Evolutionary conservation across 331 rosid species (phyloP), one percentile per base, ranked within the genome.

Genomic region (Pyracantha coccinea): DNA sequence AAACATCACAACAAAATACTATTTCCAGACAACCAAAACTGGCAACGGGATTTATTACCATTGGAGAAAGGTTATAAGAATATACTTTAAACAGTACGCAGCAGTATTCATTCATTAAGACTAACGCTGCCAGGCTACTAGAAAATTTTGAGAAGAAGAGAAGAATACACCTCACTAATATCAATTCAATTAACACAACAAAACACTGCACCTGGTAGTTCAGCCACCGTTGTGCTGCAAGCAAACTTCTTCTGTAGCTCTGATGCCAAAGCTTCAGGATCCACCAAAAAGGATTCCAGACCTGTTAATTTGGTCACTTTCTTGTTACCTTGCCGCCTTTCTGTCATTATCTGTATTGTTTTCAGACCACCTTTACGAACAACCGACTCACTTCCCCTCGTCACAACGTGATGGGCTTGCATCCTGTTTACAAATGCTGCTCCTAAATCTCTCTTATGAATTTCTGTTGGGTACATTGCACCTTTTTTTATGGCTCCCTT

Each of bases 201-300:
- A 59, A 65, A 38, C 24, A 78, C 20, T 69, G 72, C 75, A 94
- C 99, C 99, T 75, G 97, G 97, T 76, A 94, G 85, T 80, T 91
- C 99, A 72, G 85, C 86, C 69, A 88, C 88, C 9, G 97, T 57
- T 47, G 99, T 94, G 77, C 99, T 94, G 86, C 97, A 94, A 31
- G 99, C 97, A 82, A 89, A 94, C 88, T 90, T 94, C 82, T 94
- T 92, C 88, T 92, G 96, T 79, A 94, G 91, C 77, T 90, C 99
- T 28, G 95, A 92, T 54, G 97, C 97, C 84, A 94, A 83, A 69
- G 93, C 85, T 69, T 90, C 97, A 73, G 95, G 89, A 87, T 94
- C 96, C 45, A 94, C 69, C 82, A 94, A 83, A 86, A 91, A 94
- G 5, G 87, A 71, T 75, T 94, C 96, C 90, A 94, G 79, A 29